Evolutionary conservation across 73 alveolate genomes (phyloP).

Genomic region (Durusdinium trenchii): DNA sequence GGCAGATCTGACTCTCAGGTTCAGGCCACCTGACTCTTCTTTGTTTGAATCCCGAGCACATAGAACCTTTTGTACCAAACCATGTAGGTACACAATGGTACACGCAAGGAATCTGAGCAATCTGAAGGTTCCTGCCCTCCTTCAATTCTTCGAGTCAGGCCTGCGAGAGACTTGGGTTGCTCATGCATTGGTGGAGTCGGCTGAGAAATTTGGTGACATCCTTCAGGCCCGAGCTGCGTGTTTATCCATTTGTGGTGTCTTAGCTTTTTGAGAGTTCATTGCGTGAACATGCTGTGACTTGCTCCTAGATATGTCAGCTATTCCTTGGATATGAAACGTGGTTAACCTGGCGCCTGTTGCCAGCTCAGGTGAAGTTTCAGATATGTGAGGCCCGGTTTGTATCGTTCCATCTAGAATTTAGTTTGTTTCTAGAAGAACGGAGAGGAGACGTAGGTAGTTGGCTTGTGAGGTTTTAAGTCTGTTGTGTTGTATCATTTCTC

Average conservation of each 20-base stretch:
- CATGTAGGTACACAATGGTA: neutral
- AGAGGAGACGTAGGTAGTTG: no score
- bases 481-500: no score
- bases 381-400: constrained; percentile 47
- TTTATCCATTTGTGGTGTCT: no score
- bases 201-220: constrained; percentile 74
- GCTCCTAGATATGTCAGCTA: no score
- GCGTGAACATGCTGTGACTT: no score
- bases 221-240: constrained; percentile 47
- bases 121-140: neutral
- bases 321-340: no score
- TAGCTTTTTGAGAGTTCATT: no score
- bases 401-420: no score
- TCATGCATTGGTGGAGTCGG: constrained; percentile 81
- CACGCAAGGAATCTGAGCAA: neutral
- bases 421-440: no score
- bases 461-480: no score
- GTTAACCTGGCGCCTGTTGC: no score
- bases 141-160: neutral
- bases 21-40: neutral
- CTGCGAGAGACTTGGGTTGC: constrained; percentile 76
- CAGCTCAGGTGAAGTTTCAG: constrained; percentile 26
- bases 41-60: neutral
- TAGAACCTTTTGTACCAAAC: neutral
- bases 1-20: no score